Evolutionary conservation across 805 yeast genomes (phyloP).

Genomic region (Zygoascus tannicola): DNA sequence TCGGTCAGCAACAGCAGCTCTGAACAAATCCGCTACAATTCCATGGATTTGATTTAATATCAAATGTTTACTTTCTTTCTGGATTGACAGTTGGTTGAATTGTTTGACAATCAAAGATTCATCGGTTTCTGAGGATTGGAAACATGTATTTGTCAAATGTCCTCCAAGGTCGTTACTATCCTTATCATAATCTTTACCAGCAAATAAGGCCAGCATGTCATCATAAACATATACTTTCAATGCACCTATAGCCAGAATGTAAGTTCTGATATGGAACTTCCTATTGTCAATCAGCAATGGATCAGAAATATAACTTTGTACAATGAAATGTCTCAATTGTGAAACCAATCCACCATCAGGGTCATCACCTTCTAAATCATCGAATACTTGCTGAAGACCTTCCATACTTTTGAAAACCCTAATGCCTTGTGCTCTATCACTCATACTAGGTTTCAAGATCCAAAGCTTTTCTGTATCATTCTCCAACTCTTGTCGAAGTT

Average conservation of each 20-base stretch:
- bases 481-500: constrained; percentile 69
- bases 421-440: constrained; percentile 95
- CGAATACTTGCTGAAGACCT: constrained; percentile 74
- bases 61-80: constrained; percentile 26
- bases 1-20: constrained; percentile 73
- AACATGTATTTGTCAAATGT: constrained; percentile 90
- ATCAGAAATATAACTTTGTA: constrained; percentile 64
- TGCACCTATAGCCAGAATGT: constrained; percentile 68
- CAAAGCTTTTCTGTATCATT: constrained; percentile 44
- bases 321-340: constrained; percentile 81
- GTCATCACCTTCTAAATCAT: constrained; percentile 67
- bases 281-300: constrained; percentile 68
- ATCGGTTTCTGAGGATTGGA: constrained; percentile 44
- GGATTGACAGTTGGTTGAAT: constrained; percentile 27
- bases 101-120: neutral
- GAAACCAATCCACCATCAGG: constrained; percentile 71
- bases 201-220: constrained; percentile 75
- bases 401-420: constrained; percentile 64
- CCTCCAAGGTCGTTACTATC: constrained; percentile 44
- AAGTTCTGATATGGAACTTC: constrained; percentile 85
- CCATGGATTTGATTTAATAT: constrained; percentile 50
- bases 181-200: constrained; percentile 42
- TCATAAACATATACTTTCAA: constrained; percentile 70
- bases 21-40: constrained; percentile 60
- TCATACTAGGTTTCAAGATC: constrained; percentile 95